Evolutionary conservation across 495 filamentous ascomycete genomes (phyloP), one percentile per base, ranked within the genome.

Genomic region (Hypoxylon intermedium): DNA sequence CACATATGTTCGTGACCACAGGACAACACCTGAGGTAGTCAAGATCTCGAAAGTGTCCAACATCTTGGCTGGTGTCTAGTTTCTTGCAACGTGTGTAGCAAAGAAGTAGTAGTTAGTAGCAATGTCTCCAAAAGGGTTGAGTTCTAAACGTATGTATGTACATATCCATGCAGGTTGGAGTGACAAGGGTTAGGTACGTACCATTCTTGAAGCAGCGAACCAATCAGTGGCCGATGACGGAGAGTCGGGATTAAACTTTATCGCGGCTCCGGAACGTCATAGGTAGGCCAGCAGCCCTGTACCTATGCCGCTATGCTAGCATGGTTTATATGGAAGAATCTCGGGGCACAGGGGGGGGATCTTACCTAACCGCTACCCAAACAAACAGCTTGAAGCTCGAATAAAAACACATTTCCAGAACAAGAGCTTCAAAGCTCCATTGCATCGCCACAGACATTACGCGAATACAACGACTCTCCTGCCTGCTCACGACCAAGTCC

Each of bases 21-120:
- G 82, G 38, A 98, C 94, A 44, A 98, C 92, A 19, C 94, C 94
- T 13, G 94, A 97, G 30, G 93, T 96, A 49, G 91, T 96, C 18
- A 98, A 72, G 53, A 98, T 93, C 74, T 98, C 94, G 69, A 98
- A 98, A 13, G 88, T 86, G 74, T 98, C 94, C 74, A 98, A 78
- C 93, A 97, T 97, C 23, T 63, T 75, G 58, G 19, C 21, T 34
- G 15, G 31, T 4, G n/a, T n/a, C n/a, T n/a, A n/a, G n/a, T n/a
- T n/a, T n/a, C n/a, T n/a, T n/a, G n/a, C n/a, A n/a, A n/a, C n/a
- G n/a, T n/a, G n/a, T n/a, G n/a, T n/a, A n/a, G n/a, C n/a, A n/a
- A n/a, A n/a, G n/a, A n/a, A n/a, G n/a, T n/a, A n/a, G n/a, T n/a
- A n/a, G n/a, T n/a, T n/a, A n/a, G n/a, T n/a, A 24, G 13, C 18